phyloP scores from a whole-genome alignment of 2,329 filamentous ascomycete species.

The Aspergillus sp. region DNA sequence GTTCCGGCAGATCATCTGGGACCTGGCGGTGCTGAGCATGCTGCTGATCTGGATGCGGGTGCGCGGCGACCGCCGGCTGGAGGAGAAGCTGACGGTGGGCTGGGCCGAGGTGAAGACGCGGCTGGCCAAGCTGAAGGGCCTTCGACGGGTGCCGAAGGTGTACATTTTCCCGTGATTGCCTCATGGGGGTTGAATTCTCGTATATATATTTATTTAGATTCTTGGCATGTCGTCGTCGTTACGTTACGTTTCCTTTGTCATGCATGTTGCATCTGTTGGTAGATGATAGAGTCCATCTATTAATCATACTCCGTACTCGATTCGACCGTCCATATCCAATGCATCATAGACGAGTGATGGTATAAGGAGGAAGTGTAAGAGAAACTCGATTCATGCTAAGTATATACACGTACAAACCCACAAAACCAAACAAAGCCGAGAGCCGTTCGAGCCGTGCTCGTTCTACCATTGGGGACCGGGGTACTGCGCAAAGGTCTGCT shows the following conservation, averaged over 20 bases:
- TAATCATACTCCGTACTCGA: not conserved
- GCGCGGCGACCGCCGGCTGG: constrained; percentile 43
- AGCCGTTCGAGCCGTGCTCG: not conserved
- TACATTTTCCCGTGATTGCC: constrained; percentile 25
- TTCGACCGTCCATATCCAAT: not conserved
- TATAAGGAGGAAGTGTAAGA: constrained; percentile 9
- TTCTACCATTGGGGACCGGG: constrained; percentile 39
- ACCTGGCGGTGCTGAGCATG: constrained; percentile 56
- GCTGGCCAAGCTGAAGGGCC: constrained; percentile 26
- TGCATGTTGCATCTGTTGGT: not conserved
- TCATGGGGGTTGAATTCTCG: not conserved
- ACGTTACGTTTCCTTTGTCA: not conserved
- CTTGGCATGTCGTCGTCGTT: not conserved
- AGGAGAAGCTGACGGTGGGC: constrained; percentile 35
- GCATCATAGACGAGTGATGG: constrained; percentile 4
- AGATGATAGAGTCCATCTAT: not conserved
- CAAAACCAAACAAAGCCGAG: not conserved
- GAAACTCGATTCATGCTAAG: constrained; percentile 39
- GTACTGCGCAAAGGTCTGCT: constrained; percentile 44
- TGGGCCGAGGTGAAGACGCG: constrained; percentile 34
- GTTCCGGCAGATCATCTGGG: constrained; percentile 71
- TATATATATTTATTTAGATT: not conserved
- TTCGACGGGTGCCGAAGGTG: constrained; percentile 21
- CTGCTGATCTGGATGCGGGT: constrained; percentile 42
- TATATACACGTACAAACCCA: constrained; percentile 20